phyloP scores from a whole-genome alignment of 306 rosid species.

The Glycine latifolia region DNA sequence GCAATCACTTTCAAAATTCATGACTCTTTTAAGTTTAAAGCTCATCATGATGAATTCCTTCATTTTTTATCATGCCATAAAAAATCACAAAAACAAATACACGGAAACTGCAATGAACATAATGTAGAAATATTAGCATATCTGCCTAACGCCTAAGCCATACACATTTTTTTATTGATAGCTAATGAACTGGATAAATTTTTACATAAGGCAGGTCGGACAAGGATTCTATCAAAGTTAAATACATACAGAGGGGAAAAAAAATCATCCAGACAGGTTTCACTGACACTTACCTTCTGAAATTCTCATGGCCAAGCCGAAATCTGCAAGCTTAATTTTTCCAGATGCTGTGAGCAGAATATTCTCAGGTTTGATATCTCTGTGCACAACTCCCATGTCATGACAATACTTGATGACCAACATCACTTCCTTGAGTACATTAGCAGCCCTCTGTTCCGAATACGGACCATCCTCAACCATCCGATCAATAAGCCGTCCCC shows the following conservation, averaged over 20 bases:
- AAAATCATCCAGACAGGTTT: constrained; percentile 17
- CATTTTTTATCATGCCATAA: not conserved
- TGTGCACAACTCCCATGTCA: constrained; percentile 99
- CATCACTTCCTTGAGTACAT: constrained; percentile 89
- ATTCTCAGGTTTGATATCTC: constrained; percentile 98
- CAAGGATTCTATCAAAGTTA: constrained; percentile 33
- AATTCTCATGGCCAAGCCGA: constrained; percentile 96
- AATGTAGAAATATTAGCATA: not conserved
- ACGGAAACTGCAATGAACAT: not conserved
- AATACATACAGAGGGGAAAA: not conserved
- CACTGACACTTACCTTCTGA: constrained; percentile 64
- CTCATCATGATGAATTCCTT: constrained; percentile 12
- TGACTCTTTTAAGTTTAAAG: not conserved
- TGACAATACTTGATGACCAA: constrained; percentile 94
- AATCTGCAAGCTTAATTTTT: constrained; percentile 97
- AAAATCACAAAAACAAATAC: constrained; percentile 5
- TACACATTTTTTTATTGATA: not conserved
- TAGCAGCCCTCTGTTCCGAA: constrained; percentile 90
- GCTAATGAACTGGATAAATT: not conserved
- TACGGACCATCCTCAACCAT: constrained; percentile 77
- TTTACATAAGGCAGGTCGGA: not conserved
- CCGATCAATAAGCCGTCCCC: constrained; percentile 86
- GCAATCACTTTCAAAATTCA: not conserved
- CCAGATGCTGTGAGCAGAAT: constrained; percentile 85
- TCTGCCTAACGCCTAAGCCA: constrained; percentile 3